Base-by-base conservation (phyloP, 305 asterid genomes). In the Stenogyne calaminthoides region DNA sequence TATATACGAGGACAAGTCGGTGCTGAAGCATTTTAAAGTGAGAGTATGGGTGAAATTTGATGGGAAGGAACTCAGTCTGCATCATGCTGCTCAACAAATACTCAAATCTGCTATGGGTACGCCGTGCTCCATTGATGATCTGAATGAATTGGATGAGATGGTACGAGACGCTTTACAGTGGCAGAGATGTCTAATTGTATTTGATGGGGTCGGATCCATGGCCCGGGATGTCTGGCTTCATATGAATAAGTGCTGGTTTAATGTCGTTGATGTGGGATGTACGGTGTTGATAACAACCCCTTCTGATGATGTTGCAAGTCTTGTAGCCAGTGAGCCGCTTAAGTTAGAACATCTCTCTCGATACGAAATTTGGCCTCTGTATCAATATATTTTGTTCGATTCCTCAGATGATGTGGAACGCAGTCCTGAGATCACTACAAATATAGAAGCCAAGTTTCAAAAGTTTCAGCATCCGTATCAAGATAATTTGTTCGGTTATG, bases 181-280 rank as follows among this genome's bases (percentile, higher is more conserved):
- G 0, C 58, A n/a, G 0, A 55, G 7, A 55, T 73, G 78, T 64
- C 65, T 73, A 12, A 40, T 73, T 64, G 78, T 73, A 29, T 64
- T 73, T 73, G 78, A 73, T 64, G 77, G 36, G 40, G 34, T 73
- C 27, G 72, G 54, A 7, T 52, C 55, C 5, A 51, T 64, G 71
- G 1, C 58, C 1, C 1, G 18, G 4, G 52, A 65, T 25, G 29
- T 66, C 0, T 73, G 78, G 78, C 25, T n/a, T 7, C 72, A 73
- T 51, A 73, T 73, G 47, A 27, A 14, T 0, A 9, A 25, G 0
- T 2, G 6, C 52, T 73, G 78, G 78, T 56, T 73, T 10, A 1
- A 8, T 66, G 6, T 66, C 18, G 52, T 74, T 20, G 73, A 32
- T 65, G 8, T 65, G 37, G 73, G 78, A 27, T 74, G 73, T 25